phyloP scores from a whole-genome alignment of 1,284 basidiomycete species.

The Trichosporon sp. region DNA sequence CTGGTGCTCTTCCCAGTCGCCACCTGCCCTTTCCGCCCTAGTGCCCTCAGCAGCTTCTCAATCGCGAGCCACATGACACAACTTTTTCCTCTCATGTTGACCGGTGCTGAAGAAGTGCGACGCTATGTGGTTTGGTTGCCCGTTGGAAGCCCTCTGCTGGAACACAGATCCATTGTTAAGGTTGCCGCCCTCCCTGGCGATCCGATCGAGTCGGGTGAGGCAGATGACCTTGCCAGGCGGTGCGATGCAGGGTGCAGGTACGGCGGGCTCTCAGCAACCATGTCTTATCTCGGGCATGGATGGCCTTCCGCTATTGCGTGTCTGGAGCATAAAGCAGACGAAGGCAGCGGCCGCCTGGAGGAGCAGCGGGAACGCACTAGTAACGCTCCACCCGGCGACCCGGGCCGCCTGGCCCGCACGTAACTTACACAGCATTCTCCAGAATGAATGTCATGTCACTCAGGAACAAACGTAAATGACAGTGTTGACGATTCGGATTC shows the following conservation, averaged over 20 bases:
- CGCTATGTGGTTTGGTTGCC: no score
- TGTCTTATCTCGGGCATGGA: neutral
- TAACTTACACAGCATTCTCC: neutral
- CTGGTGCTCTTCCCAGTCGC: neutral
- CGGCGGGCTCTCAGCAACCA: no score
- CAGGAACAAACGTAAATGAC: slow-evolving; percentile 4
- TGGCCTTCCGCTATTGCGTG: neutral
- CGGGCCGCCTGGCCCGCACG: neutral
- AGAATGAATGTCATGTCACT: slow-evolving; percentile 1
- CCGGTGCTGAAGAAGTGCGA: no score
- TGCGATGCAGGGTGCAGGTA: neutral
- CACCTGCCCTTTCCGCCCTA: neutral
- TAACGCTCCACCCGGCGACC: neutral
- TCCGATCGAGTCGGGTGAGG: neutral
- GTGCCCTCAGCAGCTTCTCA: no score
- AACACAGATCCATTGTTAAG: neutral
- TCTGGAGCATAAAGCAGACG: neutral
- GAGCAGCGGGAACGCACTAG: neutral
- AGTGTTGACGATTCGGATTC: neutral
- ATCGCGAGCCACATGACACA: no score
- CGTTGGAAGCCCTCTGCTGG: neutral
- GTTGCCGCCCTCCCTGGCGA: neutral
- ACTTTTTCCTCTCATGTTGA: no score
- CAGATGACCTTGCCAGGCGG: neutral
- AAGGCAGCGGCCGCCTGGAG: neutral